Evolutionary conservation across 768 basidiomycete genomes (phyloP), one percentile per base, ranked within the genome.

Genomic region (Rossbeevera mucosa): DNA sequence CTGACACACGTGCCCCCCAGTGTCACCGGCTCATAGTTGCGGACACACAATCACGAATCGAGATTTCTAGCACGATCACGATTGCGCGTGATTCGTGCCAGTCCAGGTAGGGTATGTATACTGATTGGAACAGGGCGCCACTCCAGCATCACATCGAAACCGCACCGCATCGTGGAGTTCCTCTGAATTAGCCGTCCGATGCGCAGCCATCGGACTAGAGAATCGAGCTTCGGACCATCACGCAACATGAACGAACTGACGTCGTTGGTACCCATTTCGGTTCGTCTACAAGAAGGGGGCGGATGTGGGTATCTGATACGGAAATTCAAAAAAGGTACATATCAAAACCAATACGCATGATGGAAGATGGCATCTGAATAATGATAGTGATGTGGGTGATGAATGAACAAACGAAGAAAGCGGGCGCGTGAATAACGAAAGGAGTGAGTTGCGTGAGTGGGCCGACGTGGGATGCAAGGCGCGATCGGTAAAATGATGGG

Each of bases 371-470:
- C 29, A 20, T 51, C n/a, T 38, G 36, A 18, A 11, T 38, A 38
- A 18, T 14, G 36, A 60, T 38, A 18, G 26, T 43, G 42, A 43
- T 25, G 4, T 21, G 26, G 45, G 18, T 18, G n/a, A 7, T 18
- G 12, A n/a, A 16, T n/a, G 14, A 55, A 56, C 57, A 43, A 59
- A 48, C 26, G 44, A 28, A 20, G 26, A 43, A 7, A 13, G 26
- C 18, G 18, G 1, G 24, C n/a, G 18, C 36, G 36, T 18, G 7
- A 18, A 20, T 18, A 42, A 31, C 36, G 42, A 33, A 44, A 48
- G 48, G 50, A 48, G 25, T 25, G 18, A 38, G 9, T 38, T 38
- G 36, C 36, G 18, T 38, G 52, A 25, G 47, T 40, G 52, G 26
- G 47, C 33, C 44, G 5, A 33, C 40, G 43, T 45, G 50, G 13